Percentiles rank a stretch among this genome's conserved stretches.
Evolutionary conservation across 2,329 filamentous ascomycete genomes (phyloP).

Genomic region (Ophiostoma ulmi): DNA sequence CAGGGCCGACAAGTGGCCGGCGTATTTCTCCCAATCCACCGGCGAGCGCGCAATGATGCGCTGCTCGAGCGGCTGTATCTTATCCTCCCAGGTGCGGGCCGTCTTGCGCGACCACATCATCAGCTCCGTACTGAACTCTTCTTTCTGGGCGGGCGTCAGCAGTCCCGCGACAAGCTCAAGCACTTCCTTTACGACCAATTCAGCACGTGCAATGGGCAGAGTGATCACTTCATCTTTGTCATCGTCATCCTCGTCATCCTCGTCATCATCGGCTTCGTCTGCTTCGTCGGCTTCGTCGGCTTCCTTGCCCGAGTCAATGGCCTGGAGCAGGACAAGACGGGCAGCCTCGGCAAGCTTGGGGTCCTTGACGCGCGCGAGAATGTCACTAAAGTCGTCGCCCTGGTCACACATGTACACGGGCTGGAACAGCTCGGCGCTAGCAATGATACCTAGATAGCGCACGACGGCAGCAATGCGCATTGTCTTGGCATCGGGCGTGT

Average conservation of each 20-base stretch:
- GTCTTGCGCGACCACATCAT: background rate
- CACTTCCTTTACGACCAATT: background rate
- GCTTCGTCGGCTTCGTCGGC: background rate
- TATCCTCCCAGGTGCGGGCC: background rate
- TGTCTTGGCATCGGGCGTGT: constrained; percentile 16
- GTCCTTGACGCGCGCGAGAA: background rate
- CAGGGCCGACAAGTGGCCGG: background rate
- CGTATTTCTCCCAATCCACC: background rate
- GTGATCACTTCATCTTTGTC: background rate
- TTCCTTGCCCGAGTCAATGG: background rate
- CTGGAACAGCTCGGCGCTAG: constrained; percentile 17
- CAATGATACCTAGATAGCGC: background rate
- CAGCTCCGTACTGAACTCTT: background rate
- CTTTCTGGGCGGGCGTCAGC: background rate
- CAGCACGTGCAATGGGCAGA: background rate
- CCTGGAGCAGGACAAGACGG: background rate
- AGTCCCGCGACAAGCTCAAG: background rate
- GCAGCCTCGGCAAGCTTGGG: constrained; percentile 5
- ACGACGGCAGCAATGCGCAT: constrained; percentile 20
- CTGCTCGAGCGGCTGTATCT: constrained; percentile 3
- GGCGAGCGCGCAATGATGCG: background rate
- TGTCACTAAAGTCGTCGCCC: background rate
- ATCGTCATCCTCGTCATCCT: background rate
- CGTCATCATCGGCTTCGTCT: background rate
- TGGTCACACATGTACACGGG: constrained; percentile 13